A percentile compares a stretch with the other conserved stretches of the same genome.
phyloP scores from a whole-genome alignment of 1,139 yeast genomes.

The Yamadazyma aaseri region DNA sequence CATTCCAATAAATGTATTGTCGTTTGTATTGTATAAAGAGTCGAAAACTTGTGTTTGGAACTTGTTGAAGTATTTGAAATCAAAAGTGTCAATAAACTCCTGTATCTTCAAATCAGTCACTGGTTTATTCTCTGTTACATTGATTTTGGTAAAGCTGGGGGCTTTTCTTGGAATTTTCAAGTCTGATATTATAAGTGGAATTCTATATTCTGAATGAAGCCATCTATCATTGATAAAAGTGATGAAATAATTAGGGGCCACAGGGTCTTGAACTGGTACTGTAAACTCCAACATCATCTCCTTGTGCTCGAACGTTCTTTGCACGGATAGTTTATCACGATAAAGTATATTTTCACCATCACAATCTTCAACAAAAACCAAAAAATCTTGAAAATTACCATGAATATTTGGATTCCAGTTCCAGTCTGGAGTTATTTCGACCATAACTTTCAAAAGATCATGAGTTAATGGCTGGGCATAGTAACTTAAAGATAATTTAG shows the following conservation, averaged over 20 bases:
- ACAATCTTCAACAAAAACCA: constrained; percentile 75
- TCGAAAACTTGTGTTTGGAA: constrained; percentile 73
- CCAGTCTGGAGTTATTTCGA: constrained; percentile 72
- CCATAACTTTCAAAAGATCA: constrained; percentile 59
- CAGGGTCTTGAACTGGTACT: constrained; percentile 55
- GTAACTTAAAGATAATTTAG: constrained; percentile 57
- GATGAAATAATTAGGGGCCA: constrained; percentile 77
- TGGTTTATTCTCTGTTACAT: constrained; percentile 48
- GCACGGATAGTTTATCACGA: constrained; percentile 54
- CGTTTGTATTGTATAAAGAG: constrained; percentile 56
- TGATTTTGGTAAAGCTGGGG: constrained; percentile 58
- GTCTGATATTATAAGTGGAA: constrained; percentile 58
- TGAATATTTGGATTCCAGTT: constrained; percentile 69
- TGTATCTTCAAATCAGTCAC: constrained; percentile 45
- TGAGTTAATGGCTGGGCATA: constrained; percentile 77
- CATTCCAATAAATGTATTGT: constrained; percentile 63
- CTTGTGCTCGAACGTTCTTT: constrained; percentile 44
- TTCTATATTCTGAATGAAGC: constrained; percentile 70
- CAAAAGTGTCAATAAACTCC: constrained; percentile 47
- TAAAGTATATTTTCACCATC: constrained; percentile 76
- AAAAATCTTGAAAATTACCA: constrained; percentile 63
- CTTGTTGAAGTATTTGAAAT: constrained; percentile 56
- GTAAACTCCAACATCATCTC: constrained; percentile 66
- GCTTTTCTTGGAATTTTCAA: constrained; percentile 67
- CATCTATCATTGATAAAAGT: constrained; percentile 77